Conservation (phyloP, 2,329 filamentous ascomycete genomes). For the Onygenales sp. region DNA sequence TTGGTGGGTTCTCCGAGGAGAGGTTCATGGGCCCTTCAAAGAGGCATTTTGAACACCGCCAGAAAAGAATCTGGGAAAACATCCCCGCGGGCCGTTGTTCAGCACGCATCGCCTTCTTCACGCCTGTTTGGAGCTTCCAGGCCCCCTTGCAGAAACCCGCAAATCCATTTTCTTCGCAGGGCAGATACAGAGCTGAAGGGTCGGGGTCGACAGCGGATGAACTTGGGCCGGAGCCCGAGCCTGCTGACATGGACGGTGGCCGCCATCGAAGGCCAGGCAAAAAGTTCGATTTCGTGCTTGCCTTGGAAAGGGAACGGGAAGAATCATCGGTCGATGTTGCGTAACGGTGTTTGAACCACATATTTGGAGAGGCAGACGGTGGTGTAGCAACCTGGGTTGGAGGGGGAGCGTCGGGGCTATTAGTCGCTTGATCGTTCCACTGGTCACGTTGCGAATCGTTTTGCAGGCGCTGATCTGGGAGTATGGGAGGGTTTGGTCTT, state of each 20-base stretch:
- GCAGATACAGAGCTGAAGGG: slow-evolving; percentile 17
- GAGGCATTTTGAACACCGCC: slow-evolving; percentile 33
- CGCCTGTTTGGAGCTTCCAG: slow-evolving; percentile 28
- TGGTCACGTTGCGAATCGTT: not conserved
- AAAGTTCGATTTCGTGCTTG: not conserved
- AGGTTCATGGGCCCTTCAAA: slow-evolving; percentile 30
- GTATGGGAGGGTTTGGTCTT: not conserved
- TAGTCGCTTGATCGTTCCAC: not conserved
- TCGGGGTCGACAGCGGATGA: not conserved
- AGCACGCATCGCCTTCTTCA: slow-evolving; percentile 24
- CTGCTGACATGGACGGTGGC: not conserved
- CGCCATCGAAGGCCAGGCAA: not conserved
- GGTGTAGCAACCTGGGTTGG: not conserved
- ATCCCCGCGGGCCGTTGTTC: slow-evolving; percentile 18
- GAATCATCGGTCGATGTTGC: not conserved
- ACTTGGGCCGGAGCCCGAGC: not conserved
- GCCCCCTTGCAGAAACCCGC: slow-evolving; percentile 39
- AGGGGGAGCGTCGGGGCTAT: not conserved
- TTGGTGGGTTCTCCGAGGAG: slow-evolving; percentile 7
- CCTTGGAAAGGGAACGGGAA: not conserved
- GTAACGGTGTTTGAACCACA: not conserved
- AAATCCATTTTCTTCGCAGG: slow-evolving; percentile 25
- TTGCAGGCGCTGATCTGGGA: not conserved
- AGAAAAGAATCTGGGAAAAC: slow-evolving; percentile 23
- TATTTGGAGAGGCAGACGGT: not conserved